Conservation (phyloP, 2,329 filamentous ascomycete species). For the Aspergillus sp. region DNA sequence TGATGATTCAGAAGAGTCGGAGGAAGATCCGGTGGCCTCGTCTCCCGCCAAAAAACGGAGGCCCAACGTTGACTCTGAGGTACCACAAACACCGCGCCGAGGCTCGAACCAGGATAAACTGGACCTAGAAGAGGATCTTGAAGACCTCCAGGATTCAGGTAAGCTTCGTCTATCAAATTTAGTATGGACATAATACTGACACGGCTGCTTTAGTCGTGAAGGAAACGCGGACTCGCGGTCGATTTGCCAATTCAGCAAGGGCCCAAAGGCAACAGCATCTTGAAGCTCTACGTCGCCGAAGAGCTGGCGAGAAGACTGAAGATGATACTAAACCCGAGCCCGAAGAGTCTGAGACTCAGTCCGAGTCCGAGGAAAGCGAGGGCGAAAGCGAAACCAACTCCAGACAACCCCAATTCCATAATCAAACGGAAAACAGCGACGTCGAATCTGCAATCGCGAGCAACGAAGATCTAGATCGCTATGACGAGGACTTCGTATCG, state of each 20-base stretch:
- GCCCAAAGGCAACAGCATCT: constrained; percentile 36
- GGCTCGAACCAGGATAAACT: constrained; percentile 28
- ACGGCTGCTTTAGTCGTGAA: constrained; percentile 23
- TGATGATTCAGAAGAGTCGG: constrained; percentile 20
- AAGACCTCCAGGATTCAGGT: constrained; percentile 42
- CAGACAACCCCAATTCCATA: constrained; percentile 10
- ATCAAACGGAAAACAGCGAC: constrained; percentile 23
- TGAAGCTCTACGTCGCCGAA: constrained; percentile 38
- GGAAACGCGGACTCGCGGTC: constrained; percentile 37
- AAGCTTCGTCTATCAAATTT: constrained; percentile 1
- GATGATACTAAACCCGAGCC: constrained; percentile 18
- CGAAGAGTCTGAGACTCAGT: constrained; percentile 13
- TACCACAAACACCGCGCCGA: constrained; percentile 19
- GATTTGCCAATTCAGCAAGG: constrained; percentile 33
- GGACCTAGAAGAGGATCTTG: constrained; percentile 42
- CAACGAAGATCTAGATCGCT: constrained; percentile 48
- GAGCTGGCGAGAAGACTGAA: constrained; percentile 36
- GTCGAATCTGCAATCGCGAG: constrained; percentile 20
- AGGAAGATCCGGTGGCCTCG: constrained; percentile 17
- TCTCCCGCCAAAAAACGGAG: constrained; percentile 25
- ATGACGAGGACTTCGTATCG: constrained; percentile 62
- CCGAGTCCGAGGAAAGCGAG: constrained; percentile 11
- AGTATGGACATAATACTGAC: background rate
- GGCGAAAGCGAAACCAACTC: constrained; percentile 10
- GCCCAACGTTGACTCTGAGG: constrained; percentile 7